Base-by-base conservation (phyloP, 1,284 basidiomycete genomes). In the Clitocybe nebularis region DNA sequence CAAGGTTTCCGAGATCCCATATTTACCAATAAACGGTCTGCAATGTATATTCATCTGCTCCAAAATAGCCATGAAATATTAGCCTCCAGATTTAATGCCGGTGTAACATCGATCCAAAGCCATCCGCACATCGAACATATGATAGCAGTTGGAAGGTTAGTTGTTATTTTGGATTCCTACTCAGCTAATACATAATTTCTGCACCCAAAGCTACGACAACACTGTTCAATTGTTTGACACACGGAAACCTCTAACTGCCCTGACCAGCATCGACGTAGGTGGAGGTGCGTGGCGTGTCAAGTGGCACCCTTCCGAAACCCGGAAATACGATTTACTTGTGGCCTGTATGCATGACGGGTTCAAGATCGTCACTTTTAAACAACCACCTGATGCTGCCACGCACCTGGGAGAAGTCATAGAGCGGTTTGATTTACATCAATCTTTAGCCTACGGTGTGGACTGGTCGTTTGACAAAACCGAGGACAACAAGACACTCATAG, bases 311-410 rank as follows among this genome's bases (percentile, higher is more conserved):
- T 74, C 71, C 1, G 49, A 72, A 1, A 48, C 56, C 2, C 75
- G 84, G 26, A 72, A 71, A 46, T 57, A 73, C 17, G 86, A 93
- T 53, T 69, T 99, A 1, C 73, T 98, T 20, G 81, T 93, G 7
- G 96, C 93, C 0, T 91, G 89, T 59, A 99, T 99, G 96, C 94
- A 97, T 58, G 93, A 91, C 49, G 95, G 96, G 1, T 95, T 93
- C 75, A 95, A 94, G 55, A 72, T 94, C 5, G 63, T 93, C 23
- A n/a, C 69, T 63, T 1, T 77, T 87, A 47, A 62, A 56, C 13
- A n/a, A n/a, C n/a, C n/a, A n/a, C n/a, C n/a, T n/a, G n/a, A n/a
- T n/a, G n/a, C n/a, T n/a, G n/a, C n/a, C n/a, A n/a, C n/a, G n/a
- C n/a, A n/a, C n/a, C n/a, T n/a, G n/a, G 65, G 68, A 39, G 57